Base-by-base conservation (phyloP, 2,329 filamentous ascomycete genomes). In the Colletotrichum cuscutae region DNA sequence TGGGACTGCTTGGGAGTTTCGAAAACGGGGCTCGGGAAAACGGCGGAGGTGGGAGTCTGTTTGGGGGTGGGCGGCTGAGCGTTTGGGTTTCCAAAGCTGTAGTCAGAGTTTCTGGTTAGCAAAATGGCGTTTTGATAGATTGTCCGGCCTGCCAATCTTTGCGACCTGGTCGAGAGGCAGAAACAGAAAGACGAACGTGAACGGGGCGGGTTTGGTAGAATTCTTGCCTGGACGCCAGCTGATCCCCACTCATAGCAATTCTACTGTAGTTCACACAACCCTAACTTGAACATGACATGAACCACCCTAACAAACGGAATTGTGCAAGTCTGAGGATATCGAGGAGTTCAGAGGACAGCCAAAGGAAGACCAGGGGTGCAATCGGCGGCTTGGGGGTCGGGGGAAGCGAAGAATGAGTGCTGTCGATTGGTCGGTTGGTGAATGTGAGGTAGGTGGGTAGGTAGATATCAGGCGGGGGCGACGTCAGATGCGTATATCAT, bases 171-270 rank as follows among this genome's bases (percentile, higher is more conserved):
- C 71, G 69, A 65, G 24, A 74, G 60, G 69, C 68, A 73, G 63
- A 72, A 42, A 73, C 68, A 73, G 63, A 72, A 42, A 73, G 71
- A 75, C 66, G 63, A 61, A 75, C 22, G 53, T 67, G 66, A 74
- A 72, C 42, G 54, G 60, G 73, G 73, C 49, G 37, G 62, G 68
- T 53, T 69, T 61, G 72, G 74, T 74, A 68, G 72, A 73, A 73
- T 65, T 74, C 82, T 82, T 86, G 84, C 89, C 89, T 90, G 80
- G 85, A 84, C 83, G 83, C 82, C 80, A 82, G 83, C 83, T 86
- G 86, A 83, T 90, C 87, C 83, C 87, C 87, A 86, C 85, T 91
- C 90, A 92, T 92, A 91, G 88, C 89, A 90, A 77, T 79, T 82
- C 76, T 73, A 72, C 72, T 75, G 73, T 65, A 67, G 57, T 74